A percentile compares a stretch with the other conserved stretches of the same genome.
phyloP scores from a whole-genome alignment of 1,284 basidiomycete species.

The Ustilago shanxiensis region DNA sequence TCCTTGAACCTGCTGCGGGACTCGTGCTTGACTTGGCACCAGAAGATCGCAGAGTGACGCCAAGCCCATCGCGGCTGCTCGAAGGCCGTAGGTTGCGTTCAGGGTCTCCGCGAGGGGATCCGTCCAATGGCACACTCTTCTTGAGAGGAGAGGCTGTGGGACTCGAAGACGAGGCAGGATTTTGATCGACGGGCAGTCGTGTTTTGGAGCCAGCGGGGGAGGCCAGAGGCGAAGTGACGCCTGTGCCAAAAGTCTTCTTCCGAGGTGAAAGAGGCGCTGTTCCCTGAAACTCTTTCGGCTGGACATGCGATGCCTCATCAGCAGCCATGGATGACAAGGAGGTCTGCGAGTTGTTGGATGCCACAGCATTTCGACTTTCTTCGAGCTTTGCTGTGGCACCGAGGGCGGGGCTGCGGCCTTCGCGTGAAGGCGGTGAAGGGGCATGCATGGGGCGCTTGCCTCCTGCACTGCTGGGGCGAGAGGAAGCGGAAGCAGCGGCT shows the following conservation, averaged over 20 bases:
- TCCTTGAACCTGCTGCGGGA: conserved; percentile 7
- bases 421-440: conserved; percentile 47
- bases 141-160: conserved; percentile 32
- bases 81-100: conserved; percentile 19
- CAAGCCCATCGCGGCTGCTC: conserved; percentile 32
- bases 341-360: conserved; percentile 20
- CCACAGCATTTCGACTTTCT: background rate
- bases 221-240: conserved; percentile 10
- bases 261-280: conserved; percentile 43
- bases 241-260: conserved; percentile 17
- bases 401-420: conserved; percentile 35
- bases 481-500: conserved; percentile 10
- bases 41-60: conserved; percentile 25
- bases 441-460: conserved; percentile 50
- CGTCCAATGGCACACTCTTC: conserved; percentile 12
- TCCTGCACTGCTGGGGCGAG: conserved; percentile 31
- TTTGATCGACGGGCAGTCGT: conserved; percentile 19
- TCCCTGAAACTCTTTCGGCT: conserved; percentile 13
- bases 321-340: conserved; percentile 25
- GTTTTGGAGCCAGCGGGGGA: conserved; percentile 22
- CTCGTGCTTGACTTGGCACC: conserved; percentile 14
- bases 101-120: conserved; percentile 18
- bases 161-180: conserved; percentile 10
- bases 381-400: conserved; percentile 31
- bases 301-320: conserved; percentile 15